These are phyloP conservation scores for Colletotrichum tabaci DNA, from an alignment of 2,329 filamentous ascomycete genomes.

Conservation along the genomic window DNA sequence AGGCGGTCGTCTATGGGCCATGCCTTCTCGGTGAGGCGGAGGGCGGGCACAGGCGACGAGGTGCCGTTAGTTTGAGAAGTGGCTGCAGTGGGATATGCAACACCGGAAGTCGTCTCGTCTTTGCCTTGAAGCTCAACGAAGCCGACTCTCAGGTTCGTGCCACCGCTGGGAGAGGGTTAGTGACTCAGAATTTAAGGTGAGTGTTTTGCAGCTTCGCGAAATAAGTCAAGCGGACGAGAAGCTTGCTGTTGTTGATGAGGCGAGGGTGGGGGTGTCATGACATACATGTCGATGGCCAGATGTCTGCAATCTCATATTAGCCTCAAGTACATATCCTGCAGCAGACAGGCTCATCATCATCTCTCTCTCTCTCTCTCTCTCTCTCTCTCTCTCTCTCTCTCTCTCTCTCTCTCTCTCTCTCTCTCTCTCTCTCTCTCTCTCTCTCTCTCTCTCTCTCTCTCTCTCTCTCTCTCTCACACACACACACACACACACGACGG, in stretches of 20 bases:
- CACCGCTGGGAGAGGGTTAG: conserved; percentile 64
- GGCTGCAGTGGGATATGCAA: conserved; percentile 12
- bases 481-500: too few species aligned
- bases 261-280: conserved; percentile 28
- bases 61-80: conserved; percentile 39
- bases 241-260: background rate
- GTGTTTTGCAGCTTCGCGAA: background rate
- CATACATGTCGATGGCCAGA: conserved; percentile 77
- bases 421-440: too few species aligned
- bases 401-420: too few species aligned
- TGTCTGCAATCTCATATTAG: conserved; percentile 58
- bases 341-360: background rate
- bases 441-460: background rate
- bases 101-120: conserved; percentile 39
- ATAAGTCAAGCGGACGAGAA: background rate
- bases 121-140: conserved; percentile 73
- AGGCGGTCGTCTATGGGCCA: conserved; percentile 83
- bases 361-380: background rate
- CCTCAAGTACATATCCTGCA: background rate
- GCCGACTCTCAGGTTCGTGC: conserved; percentile 78
- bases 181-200: background rate
- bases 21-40: conserved; percentile 75
- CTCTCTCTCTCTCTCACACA: too few species aligned
- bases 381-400: too few species aligned
- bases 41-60: conserved; percentile 58